Base-by-base conservation (phyloP, 1,284 basidiomycete genomes). In the Trametes polyzona region DNA sequence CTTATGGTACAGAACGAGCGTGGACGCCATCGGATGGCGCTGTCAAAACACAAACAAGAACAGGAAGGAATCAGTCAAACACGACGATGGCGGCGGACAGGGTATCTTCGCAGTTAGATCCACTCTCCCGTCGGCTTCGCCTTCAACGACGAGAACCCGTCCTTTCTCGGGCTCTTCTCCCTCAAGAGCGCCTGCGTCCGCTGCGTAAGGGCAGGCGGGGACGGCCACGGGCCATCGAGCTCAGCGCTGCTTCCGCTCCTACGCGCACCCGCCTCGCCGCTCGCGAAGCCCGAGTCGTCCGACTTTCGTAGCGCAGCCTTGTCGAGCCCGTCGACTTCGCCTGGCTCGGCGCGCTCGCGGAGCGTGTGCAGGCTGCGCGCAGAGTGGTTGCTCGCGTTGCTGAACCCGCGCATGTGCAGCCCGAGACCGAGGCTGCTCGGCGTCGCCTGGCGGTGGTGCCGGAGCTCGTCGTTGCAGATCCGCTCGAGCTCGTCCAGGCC, bases 401-500 rank as follows among this genome's bases (percentile, higher is more conserved):
- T 71, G 52, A 64, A 65, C 35, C 59, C 73, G 53, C 63, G 67
- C 47, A 64, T 64, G 61, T 58, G 68, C 41, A 69, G 59, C 46
- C 67, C 63, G 17, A 69, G 63, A 12, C 70, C 71, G 57, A 79
- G 76, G 35, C 47, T 50, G 32, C 54, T 53, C n/a, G 59, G 51
- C 23, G 52, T 50, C 17, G 46, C 37, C 30, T 68, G 65, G 29
- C 78, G 75, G 42, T 75, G 73, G 41, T 75, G 73, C 21, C 79
- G 77, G 19, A 92, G 76, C 71, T 90, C 87, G n/a, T 84, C 82
- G 16, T 73, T 73, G 67, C 90, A 92, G 4, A 92, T 77, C 56
- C 75, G 78, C 58, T 82, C 74, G 11, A 92, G 77, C 39, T 79
- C 80, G 0, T 80, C 77, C 37, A 92, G 82, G 23, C 82, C 83